Base-by-base conservation (phyloP, 148 eudicot genomes). In the Hydrangea macrophylla region DNA sequence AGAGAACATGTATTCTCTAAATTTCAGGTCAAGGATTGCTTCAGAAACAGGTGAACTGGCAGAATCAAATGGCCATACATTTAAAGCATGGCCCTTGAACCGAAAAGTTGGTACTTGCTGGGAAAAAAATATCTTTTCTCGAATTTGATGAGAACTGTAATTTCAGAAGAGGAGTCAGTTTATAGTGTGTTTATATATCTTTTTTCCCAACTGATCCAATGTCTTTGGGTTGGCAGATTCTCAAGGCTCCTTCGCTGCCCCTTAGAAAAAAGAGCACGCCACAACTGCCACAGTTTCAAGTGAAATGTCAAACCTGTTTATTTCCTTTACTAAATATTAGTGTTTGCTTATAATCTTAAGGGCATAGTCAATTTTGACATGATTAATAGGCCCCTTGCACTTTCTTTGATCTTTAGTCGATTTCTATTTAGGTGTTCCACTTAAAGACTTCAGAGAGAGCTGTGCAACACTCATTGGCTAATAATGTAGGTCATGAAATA, bases 11-110 rank as follows among this genome's bases (percentile, higher is more conserved):
- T 37, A 18, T 58, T 22, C 67, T n/a, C 13, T 57, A 64, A 60
- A 58, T 71, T 80, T 56, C 81, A 83, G 96, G 82, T 85, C 74
- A 74, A 85, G 70, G 69, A 81, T 74, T 55, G 55, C 57, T 72
- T 50, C 76, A 59, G 81, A 76, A 22, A 61, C 74, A 65, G 66
- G 75, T 48, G 78, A 58, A 59, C 72, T 48, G 55, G 64, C 69
- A 67, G 77, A 78, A 73, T 60, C 58, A 44, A 58, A 61, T 64
- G 27, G 60, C 24, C 24, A 55, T 32, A 58, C 65, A 59, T 75
- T 78, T 30, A 85, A 75, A 85, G 78, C 75, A 33, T 71, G 50
- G 48, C 83, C 87, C 5, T 74, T 79, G 72, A 81, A 77, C 78
- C 67, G 53, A 80, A 82, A 84, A 64, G 95, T 89, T 30, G 53